Base-by-base conservation (phyloP, 306 rosid species). In the Lithocarpus polystachyus region DNA sequence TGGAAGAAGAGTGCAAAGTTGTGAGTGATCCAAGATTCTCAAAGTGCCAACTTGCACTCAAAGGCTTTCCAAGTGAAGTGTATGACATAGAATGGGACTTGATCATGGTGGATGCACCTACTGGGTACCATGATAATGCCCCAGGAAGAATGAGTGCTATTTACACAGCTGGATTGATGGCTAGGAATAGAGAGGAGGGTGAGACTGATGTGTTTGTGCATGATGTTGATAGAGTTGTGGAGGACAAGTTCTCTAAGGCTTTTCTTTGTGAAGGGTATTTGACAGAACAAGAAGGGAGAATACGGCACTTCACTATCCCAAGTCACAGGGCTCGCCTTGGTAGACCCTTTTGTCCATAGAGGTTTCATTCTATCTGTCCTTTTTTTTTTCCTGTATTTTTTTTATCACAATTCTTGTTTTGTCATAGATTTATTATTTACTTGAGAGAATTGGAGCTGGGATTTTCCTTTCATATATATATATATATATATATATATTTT, bases 61-160 rank as follows among this genome's bases (percentile, higher is more conserved):
- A 90, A 76, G 90, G 90, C 40, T 86, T 92, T 26, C 98, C 98
- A 0, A 85, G 59, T 23, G 93, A 91, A 18, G 78, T 95, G 3
- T 95, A 92, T 55, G 94, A 92, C 24, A 74, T 88, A 0, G 99
- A 91, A 23, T 95, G 99, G 99, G 99, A 95, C 55, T 72, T 91
- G 83, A 95, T 95, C 29, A 95, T 95, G 99, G 98, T 95, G 59
- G 99, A 95, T 73, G 99, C 99, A 13, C 99, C 99, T 0, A 95
- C 97, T 0, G 99, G 99, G 17, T 95, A 86, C 76, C 85, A 83
- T 68, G 91, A 89, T 0, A 91, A 75, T 6, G 99, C 99, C 0
- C 98, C 99, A 0, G 99, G 99, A 22, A 87, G 99, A 77, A 95
- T 95, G 99, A 88, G 57, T 15, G 98, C 98, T 0, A 95, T 95